phyloP scores from a whole-genome alignment of 176 grass and related monocot species.

The Cenchrus americanus region DNA sequence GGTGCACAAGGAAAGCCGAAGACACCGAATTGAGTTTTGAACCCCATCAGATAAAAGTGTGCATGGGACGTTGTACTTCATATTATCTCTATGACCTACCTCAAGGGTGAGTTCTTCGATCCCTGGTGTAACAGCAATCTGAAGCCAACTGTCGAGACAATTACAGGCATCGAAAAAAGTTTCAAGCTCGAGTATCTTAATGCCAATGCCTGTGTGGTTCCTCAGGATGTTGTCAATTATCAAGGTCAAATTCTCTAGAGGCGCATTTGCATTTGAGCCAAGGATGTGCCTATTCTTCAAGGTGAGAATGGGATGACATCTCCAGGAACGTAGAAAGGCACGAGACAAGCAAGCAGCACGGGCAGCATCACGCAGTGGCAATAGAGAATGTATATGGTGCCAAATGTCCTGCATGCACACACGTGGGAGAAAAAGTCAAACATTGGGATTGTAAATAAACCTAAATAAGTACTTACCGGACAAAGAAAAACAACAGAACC shows the following conservation, averaged over 20 bases:
- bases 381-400: too few species aligned
- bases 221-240: background rate
- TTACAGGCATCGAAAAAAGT: too few species aligned
- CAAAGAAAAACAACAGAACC: too few species aligned
- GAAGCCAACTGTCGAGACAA: background rate
- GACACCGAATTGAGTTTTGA: background rate
- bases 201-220: background rate
- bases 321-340: background rate
- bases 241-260: too few species aligned
- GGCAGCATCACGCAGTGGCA: too few species aligned
- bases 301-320: background rate
- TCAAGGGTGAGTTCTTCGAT: constrained; percentile 22
- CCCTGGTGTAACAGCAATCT: background rate
- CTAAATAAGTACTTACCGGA: too few species aligned
- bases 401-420: constrained; percentile 16
- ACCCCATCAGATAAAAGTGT: constrained; percentile 13
- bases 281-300: background rate
- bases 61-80: background rate
- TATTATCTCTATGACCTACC: too few species aligned
- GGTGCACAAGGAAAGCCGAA: background rate
- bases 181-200: background rate
- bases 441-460: too few species aligned
- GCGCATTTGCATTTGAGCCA: too few species aligned
- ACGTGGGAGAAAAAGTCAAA: too few species aligned
- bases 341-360: too few species aligned